Percentiles rank a stretch among this genome's conserved stretches.
These are phyloP conservation scores for Galeopsis tetrahit DNA, from an alignment of 257 asterid species.

Conservation along the genomic window DNA sequence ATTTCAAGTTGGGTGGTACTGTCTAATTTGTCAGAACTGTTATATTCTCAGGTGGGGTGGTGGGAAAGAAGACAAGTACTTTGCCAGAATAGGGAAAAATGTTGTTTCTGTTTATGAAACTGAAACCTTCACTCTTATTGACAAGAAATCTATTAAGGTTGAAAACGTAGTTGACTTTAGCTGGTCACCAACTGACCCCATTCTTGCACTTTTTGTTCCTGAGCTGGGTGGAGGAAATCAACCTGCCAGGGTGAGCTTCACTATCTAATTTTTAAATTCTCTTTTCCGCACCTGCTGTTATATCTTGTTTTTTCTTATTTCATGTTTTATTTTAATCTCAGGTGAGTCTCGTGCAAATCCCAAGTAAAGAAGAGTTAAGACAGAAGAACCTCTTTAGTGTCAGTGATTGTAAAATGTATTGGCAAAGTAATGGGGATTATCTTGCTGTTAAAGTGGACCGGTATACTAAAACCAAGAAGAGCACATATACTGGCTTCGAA, in stretches of 20 bases:
- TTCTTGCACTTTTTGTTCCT: conserved; percentile 85
- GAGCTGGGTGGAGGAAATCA: conserved; percentile 98
- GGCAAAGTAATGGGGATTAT: conserved; percentile 98
- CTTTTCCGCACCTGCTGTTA: conserved; percentile 4
- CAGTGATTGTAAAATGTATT: conserved; percentile 95
- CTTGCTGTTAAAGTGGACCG: conserved; percentile 96
- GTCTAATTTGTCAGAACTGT: conserved; percentile 4
- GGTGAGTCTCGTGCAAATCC: conserved; percentile 94
- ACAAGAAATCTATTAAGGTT: conserved; percentile 86
- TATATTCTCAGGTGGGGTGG: conserved; percentile 76
- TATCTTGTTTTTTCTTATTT: conserved; percentile 17
- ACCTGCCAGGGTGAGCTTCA: conserved; percentile 81
- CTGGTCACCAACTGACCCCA: conserved; percentile 95
- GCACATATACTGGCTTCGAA: conserved; percentile 95
- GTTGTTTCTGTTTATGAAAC: conserved; percentile 83
- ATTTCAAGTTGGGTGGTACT: background rate
- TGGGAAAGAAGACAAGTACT: conserved; percentile 86
- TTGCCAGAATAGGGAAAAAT: conserved; percentile 87
- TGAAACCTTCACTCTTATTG: conserved; percentile 77
- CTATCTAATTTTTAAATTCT: background rate
- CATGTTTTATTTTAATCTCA: conserved; percentile 27
- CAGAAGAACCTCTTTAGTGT: conserved; percentile 96
- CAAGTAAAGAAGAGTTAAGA: conserved; percentile 88
- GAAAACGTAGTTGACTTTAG: conserved; percentile 84
- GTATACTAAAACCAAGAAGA: conserved; percentile 87